A percentile compares a stretch with the other conserved stretches of the same genome.
These are phyloP conservation scores for Phytopythium montanum DNA, from an alignment of 352 stramenopile species.

Conservation along the genomic window DNA sequence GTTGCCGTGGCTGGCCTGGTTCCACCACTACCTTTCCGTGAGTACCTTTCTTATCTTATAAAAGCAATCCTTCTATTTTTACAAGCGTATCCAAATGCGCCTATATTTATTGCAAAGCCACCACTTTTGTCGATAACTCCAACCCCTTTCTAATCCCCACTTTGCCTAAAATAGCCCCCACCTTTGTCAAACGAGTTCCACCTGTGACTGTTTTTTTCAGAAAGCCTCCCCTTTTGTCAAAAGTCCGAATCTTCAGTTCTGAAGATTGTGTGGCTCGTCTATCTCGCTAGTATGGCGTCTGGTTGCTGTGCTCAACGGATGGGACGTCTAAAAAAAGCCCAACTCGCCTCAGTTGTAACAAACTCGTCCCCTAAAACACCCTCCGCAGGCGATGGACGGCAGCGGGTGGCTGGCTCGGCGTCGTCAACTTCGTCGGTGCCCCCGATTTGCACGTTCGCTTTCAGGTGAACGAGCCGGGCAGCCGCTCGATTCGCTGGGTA, in stretches of 20 bases:
- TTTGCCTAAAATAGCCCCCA: too few species aligned
- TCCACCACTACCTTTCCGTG: too few species aligned
- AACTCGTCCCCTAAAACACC: neutral
- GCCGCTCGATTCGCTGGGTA: neutral
- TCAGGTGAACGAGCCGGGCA: neutral
- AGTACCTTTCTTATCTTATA: too few species aligned
- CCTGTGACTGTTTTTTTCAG: too few species aligned
- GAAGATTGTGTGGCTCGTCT: slow-evolving; percentile 1
- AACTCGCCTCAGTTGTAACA: neutral
- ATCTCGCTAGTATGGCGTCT: neutral
- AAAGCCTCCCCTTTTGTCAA: too few species aligned
- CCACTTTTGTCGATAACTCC: too few species aligned
- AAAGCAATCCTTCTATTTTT: too few species aligned
- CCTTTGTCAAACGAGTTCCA: too few species aligned
- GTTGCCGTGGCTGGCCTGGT: too few species aligned
- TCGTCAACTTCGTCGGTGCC: neutral
- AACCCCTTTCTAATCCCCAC: too few species aligned
- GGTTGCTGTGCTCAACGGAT: neutral
- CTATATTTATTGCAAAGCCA: too few species aligned
- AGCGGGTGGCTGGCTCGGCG: neutral
- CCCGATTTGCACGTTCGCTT: neutral
- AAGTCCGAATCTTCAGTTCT: slow-evolving; percentile 8
- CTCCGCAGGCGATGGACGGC: neutral
- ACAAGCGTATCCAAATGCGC: too few species aligned
- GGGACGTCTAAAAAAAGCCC: neutral